A percentile compares a stretch with the other conserved stretches of the same genome.
phyloP scores from a whole-genome alignment of 805 yeast species.

The Yamadazyma paraphyllophila region DNA sequence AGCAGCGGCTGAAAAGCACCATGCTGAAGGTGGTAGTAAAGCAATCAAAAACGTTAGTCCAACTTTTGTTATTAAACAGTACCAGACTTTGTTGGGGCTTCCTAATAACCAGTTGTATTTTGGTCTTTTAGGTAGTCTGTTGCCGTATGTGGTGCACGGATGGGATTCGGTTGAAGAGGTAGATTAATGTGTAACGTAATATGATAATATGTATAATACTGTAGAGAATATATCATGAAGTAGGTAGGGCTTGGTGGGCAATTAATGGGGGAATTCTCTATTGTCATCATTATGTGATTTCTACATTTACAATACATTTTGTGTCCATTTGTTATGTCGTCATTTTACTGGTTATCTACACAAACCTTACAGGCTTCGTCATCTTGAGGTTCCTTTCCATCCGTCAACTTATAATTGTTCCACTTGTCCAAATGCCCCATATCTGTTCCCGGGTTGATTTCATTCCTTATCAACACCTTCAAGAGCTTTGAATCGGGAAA shows the following conservation, averaged over 20 bases:
- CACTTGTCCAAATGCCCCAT: slow-evolving; percentile 64
- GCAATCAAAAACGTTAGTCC: slow-evolving; percentile 49
- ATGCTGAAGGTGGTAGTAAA: slow-evolving; percentile 23
- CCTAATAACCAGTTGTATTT: slow-evolving; percentile 45
- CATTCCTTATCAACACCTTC: slow-evolving; percentile 63
- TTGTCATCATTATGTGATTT: not conserved
- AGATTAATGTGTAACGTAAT: slow-evolving; percentile 8
- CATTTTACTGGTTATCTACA: not conserved
- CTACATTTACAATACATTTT: no score
- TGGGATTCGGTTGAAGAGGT: slow-evolving; percentile 40
- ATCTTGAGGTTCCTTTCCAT: slow-evolving; percentile 4
- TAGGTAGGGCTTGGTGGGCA: no score
- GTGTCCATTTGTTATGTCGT: not conserved
- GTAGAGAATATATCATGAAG: not conserved
- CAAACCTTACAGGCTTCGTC: not conserved
- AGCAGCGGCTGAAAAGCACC: slow-evolving; percentile 15
- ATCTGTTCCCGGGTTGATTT: slow-evolving; percentile 49
- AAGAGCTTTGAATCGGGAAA: slow-evolving; percentile 84
- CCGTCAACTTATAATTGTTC: slow-evolving; percentile 8
- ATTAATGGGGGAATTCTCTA: no score
- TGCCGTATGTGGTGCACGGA: slow-evolving; percentile 53
- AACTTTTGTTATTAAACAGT: slow-evolving; percentile 54
- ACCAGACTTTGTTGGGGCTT: slow-evolving; percentile 52
- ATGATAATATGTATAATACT: not conserved
- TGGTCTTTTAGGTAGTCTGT: slow-evolving; percentile 47